Evolutionary conservation across 2,329 filamentous ascomycete genomes (phyloP).

Genomic region (Lecanoromycetidae sp.): DNA sequence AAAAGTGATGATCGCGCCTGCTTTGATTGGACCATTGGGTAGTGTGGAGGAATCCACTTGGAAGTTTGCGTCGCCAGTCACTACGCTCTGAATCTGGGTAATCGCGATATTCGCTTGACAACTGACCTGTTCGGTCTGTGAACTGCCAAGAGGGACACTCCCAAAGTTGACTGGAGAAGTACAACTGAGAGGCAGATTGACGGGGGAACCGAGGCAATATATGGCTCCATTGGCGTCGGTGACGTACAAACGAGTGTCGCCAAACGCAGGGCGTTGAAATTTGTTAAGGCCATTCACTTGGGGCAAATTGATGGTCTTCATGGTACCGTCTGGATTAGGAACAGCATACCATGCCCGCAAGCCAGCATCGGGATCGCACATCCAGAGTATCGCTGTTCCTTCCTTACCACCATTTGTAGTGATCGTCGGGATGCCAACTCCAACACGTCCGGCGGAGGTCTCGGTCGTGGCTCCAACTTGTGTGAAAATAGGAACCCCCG

Average conservation of each 20-base stretch:
- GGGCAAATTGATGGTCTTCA: slow-evolving; percentile 22
- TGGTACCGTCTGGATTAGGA: slow-evolving; percentile 18
- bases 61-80: slow-evolving; percentile 28
- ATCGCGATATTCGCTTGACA: slow-evolving; percentile 31
- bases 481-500: slow-evolving; percentile 25
- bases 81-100: slow-evolving; percentile 28
- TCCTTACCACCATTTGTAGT: slow-evolving; percentile 20
- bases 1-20: slow-evolving; percentile 31
- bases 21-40: slow-evolving; percentile 26
- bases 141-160: slow-evolving; percentile 26
- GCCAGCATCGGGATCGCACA: slow-evolving; percentile 24
- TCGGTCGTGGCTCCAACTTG: slow-evolving; percentile 24
- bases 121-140: slow-evolving; percentile 24
- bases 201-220: slow-evolving; percentile 25
- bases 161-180: slow-evolving; percentile 32
- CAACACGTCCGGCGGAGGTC: slow-evolving; percentile 24
- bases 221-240: slow-evolving; percentile 10
- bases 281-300: slow-evolving; percentile 21
- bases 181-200: slow-evolving; percentile 32
- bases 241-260: slow-evolving; percentile 21
- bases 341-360: slow-evolving; percentile 23
- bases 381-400: slow-evolving; percentile 23
- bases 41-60: slow-evolving; percentile 29
- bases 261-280: slow-evolving; percentile 23
- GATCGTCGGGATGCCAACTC: slow-evolving; percentile 24